Evolutionary conservation across 1,284 basidiomycete genomes (phyloP).

Genomic region (Marasmius oreades): DNA sequence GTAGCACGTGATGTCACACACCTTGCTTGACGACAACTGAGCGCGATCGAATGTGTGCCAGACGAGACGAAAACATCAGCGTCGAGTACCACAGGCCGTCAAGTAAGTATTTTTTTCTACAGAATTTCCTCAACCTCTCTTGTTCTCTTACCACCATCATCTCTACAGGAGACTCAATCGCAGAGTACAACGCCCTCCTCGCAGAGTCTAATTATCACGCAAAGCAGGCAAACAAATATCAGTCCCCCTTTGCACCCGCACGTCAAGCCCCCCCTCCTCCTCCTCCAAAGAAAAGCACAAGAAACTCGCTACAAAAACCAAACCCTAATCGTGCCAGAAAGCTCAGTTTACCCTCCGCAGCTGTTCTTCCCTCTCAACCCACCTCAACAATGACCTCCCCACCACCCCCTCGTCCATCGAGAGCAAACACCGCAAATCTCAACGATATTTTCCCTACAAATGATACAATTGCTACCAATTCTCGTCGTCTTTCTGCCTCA

Average conservation of each 20-base stretch:
- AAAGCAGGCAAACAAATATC: slow-evolving; percentile 44
- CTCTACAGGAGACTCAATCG: slow-evolving; percentile 45
- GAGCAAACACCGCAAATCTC: slow-evolving; percentile 76
- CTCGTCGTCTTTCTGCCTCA: slow-evolving; percentile 55
- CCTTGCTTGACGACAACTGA: slow-evolving; percentile 4
- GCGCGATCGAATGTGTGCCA: slow-evolving; percentile 5
- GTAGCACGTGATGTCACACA: not conserved
- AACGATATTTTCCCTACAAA: slow-evolving; percentile 61
- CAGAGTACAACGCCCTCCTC: slow-evolving; percentile 70
- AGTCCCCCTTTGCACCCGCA: slow-evolving; percentile 41
- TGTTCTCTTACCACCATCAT: not conserved
- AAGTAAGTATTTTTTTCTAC: not conserved
- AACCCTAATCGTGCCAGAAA: slow-evolving; percentile 27
- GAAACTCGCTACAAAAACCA: slow-evolving; percentile 13
- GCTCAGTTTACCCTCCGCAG: slow-evolving; percentile 30
- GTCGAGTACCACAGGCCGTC: slow-evolving; percentile 2
- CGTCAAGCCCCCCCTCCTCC: slow-evolving; percentile 57
- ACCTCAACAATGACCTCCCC: slow-evolving; percentile 48
- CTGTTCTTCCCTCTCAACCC: slow-evolving; percentile 32
- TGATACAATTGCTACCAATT: slow-evolving; percentile 24
- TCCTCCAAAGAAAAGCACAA: slow-evolving; percentile 26
- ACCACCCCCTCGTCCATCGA: slow-evolving; percentile 72
- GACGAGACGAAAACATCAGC: slow-evolving; percentile 3
- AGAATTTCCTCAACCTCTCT: not conserved
- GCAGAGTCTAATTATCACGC: slow-evolving; percentile 57